Evolutionary conservation across 1,284 basidiomycete species (phyloP), one percentile per base, ranked within the genome.

Genomic region (Albatrellus sp.): DNA sequence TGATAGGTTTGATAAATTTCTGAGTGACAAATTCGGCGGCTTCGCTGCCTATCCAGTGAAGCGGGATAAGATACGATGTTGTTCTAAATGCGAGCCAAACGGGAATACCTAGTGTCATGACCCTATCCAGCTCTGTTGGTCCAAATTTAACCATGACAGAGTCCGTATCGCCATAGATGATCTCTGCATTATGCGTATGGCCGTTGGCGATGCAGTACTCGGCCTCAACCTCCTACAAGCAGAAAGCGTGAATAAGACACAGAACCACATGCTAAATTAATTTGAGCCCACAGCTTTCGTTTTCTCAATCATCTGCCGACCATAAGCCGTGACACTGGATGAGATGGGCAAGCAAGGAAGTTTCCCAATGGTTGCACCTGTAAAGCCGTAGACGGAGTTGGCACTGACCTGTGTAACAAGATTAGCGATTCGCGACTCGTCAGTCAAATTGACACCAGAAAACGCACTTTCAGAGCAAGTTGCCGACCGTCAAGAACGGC

Each of bases 121-220:
- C 90, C 5, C 73, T 75, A 32, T 72, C 69, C 28, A 98, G 67
- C 55, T 97, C 90, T 5, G 73, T 77, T 34, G 90, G 89, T 5
- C 93, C 92, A 54, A 98, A 98, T 53, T 78, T 82, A 40, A 96
- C 86, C 92, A 97, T 98, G 58, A 98, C 91, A 0, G 92, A 98
- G 66, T 98, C 92, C 0, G 92, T 97, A 62, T 98, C 92, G 52
- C 92, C 92, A 54, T 98, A 98, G 48, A 98, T 89, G 57, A 98
- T 86, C 55, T 87, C 77, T 1, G 92, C 91, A 53, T 96, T 80
- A 57, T 92, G 76, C 28, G 75, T 65, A 55, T 87, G 83, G 0
- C 91, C 91, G 55, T 96, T 96, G 12, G 78, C 80, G 11, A 85
- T 72, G 42, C 73, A 87, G 58, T 91, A 97, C 54, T 90, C 79